phyloP scores from a whole-genome alignment of 2,329 filamentous ascomycete species.

The Cercospora brassicicola region DNA sequence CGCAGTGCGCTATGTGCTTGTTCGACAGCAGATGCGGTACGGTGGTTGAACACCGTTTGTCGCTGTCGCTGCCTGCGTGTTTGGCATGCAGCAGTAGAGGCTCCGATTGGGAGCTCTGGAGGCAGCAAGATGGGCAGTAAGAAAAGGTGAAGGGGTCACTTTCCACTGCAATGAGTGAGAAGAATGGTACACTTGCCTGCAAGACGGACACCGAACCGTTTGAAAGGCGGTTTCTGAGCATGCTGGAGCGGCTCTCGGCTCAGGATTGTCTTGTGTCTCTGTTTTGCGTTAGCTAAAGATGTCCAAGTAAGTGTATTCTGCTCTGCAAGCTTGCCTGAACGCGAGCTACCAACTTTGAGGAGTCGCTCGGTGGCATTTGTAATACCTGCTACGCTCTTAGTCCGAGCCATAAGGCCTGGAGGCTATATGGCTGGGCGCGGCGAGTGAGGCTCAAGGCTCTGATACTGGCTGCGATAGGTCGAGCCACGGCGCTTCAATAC shows the following conservation, averaged over 20 bases:
- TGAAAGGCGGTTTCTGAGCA: neutral
- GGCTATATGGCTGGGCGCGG: constrained; percentile 12
- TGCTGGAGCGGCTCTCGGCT: neutral
- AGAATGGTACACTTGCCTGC: neutral
- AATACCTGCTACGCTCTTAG: neutral
- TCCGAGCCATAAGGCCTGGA: constrained; percentile 9
- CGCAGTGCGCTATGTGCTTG: neutral
- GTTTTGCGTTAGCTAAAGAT: neutral
- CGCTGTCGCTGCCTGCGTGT: neutral
- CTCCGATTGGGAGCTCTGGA: neutral
- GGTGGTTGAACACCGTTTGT: neutral
- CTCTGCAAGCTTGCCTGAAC: neutral
- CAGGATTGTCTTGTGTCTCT: neutral
- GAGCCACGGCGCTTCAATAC: constrained; percentile 26
- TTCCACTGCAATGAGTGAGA: neutral
- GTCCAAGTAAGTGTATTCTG: neutral
- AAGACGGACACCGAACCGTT: neutral
- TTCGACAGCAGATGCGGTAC: neutral
- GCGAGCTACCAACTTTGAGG: neutral
- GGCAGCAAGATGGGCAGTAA: neutral
- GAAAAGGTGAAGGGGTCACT: neutral
- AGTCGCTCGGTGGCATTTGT: neutral
- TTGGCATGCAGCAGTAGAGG: neutral
- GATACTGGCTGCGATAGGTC: constrained; percentile 21
- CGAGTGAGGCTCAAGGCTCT: constrained; percentile 15